These are phyloP conservation scores for Monosporozyma servazzii DNA, from an alignment of 805 yeast genomes.

Conservation along the genomic window DNA sequence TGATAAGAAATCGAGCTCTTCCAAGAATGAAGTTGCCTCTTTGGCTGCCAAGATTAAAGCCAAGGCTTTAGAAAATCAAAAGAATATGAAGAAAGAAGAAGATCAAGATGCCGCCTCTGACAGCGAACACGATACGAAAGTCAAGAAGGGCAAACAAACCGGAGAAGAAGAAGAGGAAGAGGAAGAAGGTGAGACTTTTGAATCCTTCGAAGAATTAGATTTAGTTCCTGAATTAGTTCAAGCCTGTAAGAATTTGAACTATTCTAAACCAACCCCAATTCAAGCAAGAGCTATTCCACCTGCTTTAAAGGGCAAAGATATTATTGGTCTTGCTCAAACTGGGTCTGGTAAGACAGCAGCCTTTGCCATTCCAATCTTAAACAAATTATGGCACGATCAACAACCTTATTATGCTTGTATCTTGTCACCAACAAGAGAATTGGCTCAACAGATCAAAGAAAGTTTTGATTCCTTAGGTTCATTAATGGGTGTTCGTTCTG, in stretches of 20 bases:
- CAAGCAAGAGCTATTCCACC: conserved; percentile 87
- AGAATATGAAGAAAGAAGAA: conserved; percentile 8
- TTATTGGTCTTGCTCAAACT: conserved; percentile 93
- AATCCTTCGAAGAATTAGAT: conserved; percentile 47
- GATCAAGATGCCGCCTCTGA: conserved; percentile 2
- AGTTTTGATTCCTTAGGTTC: conserved; percentile 92
- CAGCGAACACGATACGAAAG: conserved; percentile 5
- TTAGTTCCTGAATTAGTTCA: conserved; percentile 72
- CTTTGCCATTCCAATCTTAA: conserved; percentile 90
- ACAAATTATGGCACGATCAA: conserved; percentile 83
- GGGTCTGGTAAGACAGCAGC: conserved; percentile 99
- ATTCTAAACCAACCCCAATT: conserved; percentile 82
- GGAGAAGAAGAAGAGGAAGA: conserved; percentile 9
- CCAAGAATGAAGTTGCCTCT: conserved; percentile 29
- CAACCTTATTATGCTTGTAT: conserved; percentile 84
- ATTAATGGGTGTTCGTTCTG: conserved; percentile 83
- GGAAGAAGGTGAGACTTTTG: conserved; percentile 21
- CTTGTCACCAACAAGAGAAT: conserved; percentile 76
- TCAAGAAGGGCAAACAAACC: neutral
- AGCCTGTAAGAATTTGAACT: conserved; percentile 68
- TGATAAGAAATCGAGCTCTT: conserved; percentile 8
- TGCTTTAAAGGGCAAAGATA: conserved; percentile 83
- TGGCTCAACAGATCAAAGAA: conserved; percentile 82
- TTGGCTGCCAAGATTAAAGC: conserved; percentile 49
- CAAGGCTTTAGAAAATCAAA: conserved; percentile 32